phyloP scores from a whole-genome alignment of 1,284 basidiomycete species.

The Rhodotorula sp. region DNA sequence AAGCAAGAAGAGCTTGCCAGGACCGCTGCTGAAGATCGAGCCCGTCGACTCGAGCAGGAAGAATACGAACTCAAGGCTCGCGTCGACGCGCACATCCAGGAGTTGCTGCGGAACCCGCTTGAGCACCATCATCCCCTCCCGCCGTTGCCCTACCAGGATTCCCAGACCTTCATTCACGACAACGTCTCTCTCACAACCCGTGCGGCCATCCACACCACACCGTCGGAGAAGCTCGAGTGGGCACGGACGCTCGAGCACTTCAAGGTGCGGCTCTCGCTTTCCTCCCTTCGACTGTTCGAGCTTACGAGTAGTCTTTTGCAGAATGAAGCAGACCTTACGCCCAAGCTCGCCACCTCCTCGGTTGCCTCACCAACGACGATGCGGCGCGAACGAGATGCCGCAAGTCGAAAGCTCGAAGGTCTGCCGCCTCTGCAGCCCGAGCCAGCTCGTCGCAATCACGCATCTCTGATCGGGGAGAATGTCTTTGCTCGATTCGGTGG shows the following conservation, averaged over 20 bases:
- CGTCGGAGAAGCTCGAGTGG: conserved; percentile 11
- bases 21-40: neutral
- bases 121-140: too few relatives aligned
- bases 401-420: conserved; percentile 4
- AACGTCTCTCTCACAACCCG: conserved; percentile 16
- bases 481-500: neutral
- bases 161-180: neutral
- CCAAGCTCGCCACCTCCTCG: neutral
- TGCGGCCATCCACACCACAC: conserved; percentile 1
- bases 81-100: neutral
- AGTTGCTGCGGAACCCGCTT: neutral
- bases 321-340: neutral
- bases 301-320: neutral
- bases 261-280: conserved; percentile 6
- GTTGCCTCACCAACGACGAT: conserved; percentile 11
- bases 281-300: neutral
- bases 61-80: neutral
- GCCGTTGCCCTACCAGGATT: neutral
- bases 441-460: too few relatives aligned
- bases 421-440: neutral
- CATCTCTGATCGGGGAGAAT: neutral
- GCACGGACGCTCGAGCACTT: neutral
- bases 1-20: neutral
- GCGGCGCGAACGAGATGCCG: neutral
- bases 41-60: neutral